Evolutionary conservation across 2,329 filamentous ascomycete species (phyloP), one percentile per base, ranked within the genome.

Genomic region (Stagonosporopsis vannaccii): DNA sequence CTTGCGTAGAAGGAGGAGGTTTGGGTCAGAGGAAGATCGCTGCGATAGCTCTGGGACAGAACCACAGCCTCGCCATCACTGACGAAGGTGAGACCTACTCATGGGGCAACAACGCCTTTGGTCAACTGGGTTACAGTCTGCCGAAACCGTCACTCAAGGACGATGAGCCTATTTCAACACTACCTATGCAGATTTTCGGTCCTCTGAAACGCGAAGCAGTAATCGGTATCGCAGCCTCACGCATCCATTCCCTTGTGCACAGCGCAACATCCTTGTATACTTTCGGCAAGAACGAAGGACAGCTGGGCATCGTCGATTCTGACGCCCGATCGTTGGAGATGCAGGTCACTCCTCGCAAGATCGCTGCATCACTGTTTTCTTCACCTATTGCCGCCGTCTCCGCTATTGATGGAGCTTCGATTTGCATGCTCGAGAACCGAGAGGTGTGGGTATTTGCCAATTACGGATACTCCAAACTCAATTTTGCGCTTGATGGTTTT

Each of bases 361-460:
- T 99, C 39, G 93, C 92, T 0, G 91, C 92, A 0, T 95, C 92
- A 0, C 82, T 96, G 1, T 90, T 95, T 69, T 85, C 82, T 51
- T 85, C 87, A 3, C 71, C 82, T 0, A 97, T 99, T 48, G 80
- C 84, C 23, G 90, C 90, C 73, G 91, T 95, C 0, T 90, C 91
- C 0, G 94, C 93, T 3, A 97, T 96, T 56, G 94, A 98, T 70
- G 89, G 88, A 63, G 95, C 95, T 6, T 97, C 95, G 0, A 88
- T 89, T 1, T 90, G 92, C 60, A 79, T 99, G 25, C 84, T 99
- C 3, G 89, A 92, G 44, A 96, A 92, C 65, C 88, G 90, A 64
- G 92, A 92, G 19, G 92, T 98, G 9, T 96, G 90, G 82, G 89
- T 99, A 0, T 97, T 99, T 67, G 94, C 92, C 0, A 96, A 96